phyloP scores from a whole-genome alignment of 169 alveolate species.

The Eimeria praecox region DNA sequence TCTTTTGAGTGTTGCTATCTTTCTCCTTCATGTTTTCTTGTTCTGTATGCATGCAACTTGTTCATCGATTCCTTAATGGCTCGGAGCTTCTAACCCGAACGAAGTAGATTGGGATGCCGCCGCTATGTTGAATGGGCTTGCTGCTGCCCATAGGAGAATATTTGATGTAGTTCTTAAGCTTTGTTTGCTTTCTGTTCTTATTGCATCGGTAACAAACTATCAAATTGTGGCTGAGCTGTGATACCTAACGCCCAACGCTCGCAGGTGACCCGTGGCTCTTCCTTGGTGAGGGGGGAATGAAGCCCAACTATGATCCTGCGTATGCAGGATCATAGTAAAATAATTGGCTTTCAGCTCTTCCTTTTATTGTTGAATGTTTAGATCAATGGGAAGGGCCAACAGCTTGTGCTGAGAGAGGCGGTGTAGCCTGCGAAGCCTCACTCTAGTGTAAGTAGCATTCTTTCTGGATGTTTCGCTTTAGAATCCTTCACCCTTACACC shows the following conservation, averaged over 20 bases:
- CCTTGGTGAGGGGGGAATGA: not conserved
- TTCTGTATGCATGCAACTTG: not conserved
- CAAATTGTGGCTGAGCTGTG: not conserved
- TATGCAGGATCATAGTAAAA: not conserved
- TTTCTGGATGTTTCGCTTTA: too few relatives aligned
- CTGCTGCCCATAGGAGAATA: not conserved
- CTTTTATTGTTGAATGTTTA: not conserved
- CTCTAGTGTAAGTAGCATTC: not conserved
- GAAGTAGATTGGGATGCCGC: not conserved
- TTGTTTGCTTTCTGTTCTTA: not conserved
- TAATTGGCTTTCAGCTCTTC: not conserved
- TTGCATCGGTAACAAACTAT: not conserved
- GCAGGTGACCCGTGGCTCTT: constrained; percentile 5
- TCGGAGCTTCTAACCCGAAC: not conserved
- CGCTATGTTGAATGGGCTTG: not conserved
- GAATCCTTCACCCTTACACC: too few relatives aligned
- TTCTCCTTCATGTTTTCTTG: not conserved
- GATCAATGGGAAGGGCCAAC: not conserved
- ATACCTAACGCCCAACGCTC: not conserved
- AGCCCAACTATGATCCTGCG: not conserved
- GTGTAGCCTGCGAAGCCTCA: not conserved
- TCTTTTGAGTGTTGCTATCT: not conserved
- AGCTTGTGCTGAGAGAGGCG: not conserved
- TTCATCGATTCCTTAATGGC: not conserved
- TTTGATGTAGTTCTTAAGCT: not conserved